Conservation (phyloP, 805 yeast genomes). For the Candida argentea region DNA sequence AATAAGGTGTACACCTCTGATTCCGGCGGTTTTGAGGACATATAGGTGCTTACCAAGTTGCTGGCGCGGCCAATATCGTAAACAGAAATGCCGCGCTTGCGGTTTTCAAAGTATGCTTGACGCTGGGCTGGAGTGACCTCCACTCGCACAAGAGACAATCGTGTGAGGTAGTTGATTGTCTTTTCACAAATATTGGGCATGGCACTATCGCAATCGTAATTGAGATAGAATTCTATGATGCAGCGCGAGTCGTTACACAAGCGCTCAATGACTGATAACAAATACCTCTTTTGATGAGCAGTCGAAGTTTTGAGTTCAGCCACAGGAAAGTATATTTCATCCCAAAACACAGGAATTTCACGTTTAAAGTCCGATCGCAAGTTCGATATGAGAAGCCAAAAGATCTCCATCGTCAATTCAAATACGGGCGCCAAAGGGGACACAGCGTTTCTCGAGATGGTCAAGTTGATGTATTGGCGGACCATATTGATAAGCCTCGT, state of each 20-base stretch:
- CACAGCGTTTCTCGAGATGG: constrained; percentile 86
- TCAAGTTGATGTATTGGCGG: constrained; percentile 72
- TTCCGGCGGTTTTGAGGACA: constrained; percentile 46
- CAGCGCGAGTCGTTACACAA: constrained; percentile 84
- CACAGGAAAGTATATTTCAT: constrained; percentile 89
- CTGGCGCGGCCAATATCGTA: constrained; percentile 70
- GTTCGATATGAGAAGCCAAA: constrained; percentile 80
- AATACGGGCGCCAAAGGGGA: constrained; percentile 85
- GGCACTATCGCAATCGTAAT: constrained; percentile 84
- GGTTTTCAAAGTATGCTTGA: constrained; percentile 31
- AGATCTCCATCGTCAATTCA: constrained; percentile 84
- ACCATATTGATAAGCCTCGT: constrained; percentile 67
- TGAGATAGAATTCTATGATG: constrained; percentile 83
- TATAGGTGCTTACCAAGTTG: constrained; percentile 58
- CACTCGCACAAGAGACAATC: constrained; percentile 57
- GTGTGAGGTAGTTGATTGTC: constrained; percentile 68
- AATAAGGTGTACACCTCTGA: constrained; percentile 43
- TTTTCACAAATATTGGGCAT: constrained; percentile 82
- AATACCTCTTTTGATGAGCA: constrained; percentile 83
- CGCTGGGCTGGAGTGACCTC: constrained; percentile 65
- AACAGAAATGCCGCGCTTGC: constrained; percentile 50
- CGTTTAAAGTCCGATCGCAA: constrained; percentile 81
- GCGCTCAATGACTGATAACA: constrained; percentile 70
- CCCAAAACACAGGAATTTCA: constrained; percentile 89
- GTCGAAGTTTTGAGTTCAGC: constrained; percentile 88